Percentiles rank a stretch among this genome's conserved stretches.
These are phyloP conservation scores for Gynandropsis gynandra DNA, from an alignment of 345 rosid species.

Conservation along the genomic window DNA sequence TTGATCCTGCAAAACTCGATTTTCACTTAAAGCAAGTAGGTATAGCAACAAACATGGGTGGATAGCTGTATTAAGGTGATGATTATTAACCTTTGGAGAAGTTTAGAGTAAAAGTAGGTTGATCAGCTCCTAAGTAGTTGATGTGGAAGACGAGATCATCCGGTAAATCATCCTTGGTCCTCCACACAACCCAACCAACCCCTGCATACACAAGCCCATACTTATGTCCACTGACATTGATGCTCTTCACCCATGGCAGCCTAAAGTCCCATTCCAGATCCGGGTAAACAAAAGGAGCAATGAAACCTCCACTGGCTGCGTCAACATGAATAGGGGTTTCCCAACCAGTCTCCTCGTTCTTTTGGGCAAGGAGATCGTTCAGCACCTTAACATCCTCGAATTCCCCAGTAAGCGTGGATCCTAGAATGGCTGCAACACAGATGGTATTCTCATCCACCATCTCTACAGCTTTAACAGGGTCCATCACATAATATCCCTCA, in stretches of 20 bases:
- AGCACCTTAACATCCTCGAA: constrained; percentile 67
- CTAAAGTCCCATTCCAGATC: constrained; percentile 86
- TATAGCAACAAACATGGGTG: neutral
- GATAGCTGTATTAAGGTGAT: neutral
- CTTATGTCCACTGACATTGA: constrained; percentile 73
- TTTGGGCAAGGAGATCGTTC: constrained; percentile 44
- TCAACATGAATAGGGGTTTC: constrained; percentile 69
- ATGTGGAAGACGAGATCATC: constrained; percentile 78
- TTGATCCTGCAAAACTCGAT: constrained; percentile 43
- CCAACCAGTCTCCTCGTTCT: constrained; percentile 64
- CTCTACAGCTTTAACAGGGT: constrained; percentile 55
- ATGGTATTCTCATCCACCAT: constrained; percentile 83
- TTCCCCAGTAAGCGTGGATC: constrained; percentile 71
- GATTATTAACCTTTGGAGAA: constrained; percentile 60
- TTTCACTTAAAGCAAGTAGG: neutral
- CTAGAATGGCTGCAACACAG: constrained; percentile 77
- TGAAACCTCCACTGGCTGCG: constrained; percentile 79
- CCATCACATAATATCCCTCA: constrained; percentile 66
- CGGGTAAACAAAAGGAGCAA: constrained; percentile 66
- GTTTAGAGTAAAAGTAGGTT: constrained; percentile 79
- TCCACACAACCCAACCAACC: constrained; percentile 76
- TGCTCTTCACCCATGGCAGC: constrained; percentile 66
- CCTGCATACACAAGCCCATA: constrained; percentile 83
- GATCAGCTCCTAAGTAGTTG: constrained; percentile 72
- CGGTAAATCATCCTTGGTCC: constrained; percentile 73